A percentile compares a stretch with the other conserved stretches of the same genome.
Conservation (phyloP, 1,139 yeast genomes). For the Kurtzmaniella quercitrusa region DNA sequence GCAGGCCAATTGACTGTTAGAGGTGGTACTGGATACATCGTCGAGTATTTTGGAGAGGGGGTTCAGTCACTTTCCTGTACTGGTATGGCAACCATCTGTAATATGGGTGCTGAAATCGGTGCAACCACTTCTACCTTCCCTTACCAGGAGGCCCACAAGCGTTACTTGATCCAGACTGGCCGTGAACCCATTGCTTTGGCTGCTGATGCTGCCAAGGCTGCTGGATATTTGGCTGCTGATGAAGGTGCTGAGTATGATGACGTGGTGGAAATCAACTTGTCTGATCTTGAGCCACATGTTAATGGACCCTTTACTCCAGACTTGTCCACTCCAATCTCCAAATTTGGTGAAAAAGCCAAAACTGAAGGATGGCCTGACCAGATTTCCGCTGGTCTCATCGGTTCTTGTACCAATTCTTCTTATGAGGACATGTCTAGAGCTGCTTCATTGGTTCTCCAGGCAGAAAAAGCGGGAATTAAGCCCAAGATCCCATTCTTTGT, state of each 20-base stretch:
- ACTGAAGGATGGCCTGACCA: slow-evolving; percentile 76
- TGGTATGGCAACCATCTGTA: slow-evolving; percentile 99
- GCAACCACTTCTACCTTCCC: slow-evolving; percentile 98
- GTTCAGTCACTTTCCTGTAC: slow-evolving; percentile 83
- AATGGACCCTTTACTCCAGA: slow-evolving; percentile 97
- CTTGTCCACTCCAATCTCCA: slow-evolving; percentile 78
- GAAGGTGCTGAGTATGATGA: slow-evolving; percentile 80
- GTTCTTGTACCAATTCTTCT: slow-evolving; percentile 96
- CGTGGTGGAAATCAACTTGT: slow-evolving; percentile 72
- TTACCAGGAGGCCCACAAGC: slow-evolving; percentile 79
- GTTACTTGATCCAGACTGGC: slow-evolving; percentile 76
- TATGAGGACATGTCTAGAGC: slow-evolving; percentile 98
- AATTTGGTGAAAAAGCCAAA: slow-evolving; percentile 59
- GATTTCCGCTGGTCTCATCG: slow-evolving; percentile 88
- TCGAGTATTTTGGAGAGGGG: slow-evolving; percentile 95
- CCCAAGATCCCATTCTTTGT: slow-evolving; percentile 91
- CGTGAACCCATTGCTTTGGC: slow-evolving; percentile 78
- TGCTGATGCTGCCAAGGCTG: slow-evolving; percentile 62
- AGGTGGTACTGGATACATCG: slow-evolving; percentile 96
- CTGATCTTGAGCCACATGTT: slow-evolving; percentile 78
- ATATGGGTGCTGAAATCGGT: slow-evolving; percentile 99
- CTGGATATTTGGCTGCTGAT: slow-evolving; percentile 72
- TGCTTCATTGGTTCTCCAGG: slow-evolving; percentile 80
- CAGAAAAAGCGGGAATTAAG: slow-evolving; percentile 78
- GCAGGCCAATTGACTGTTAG: slow-evolving; percentile 91